Percentiles rank a stretch among this genome's conserved stretches.
Evolutionary conservation across 2,329 filamentous ascomycete genomes (phyloP).

Genomic region (Fusarium tricinctum): DNA sequence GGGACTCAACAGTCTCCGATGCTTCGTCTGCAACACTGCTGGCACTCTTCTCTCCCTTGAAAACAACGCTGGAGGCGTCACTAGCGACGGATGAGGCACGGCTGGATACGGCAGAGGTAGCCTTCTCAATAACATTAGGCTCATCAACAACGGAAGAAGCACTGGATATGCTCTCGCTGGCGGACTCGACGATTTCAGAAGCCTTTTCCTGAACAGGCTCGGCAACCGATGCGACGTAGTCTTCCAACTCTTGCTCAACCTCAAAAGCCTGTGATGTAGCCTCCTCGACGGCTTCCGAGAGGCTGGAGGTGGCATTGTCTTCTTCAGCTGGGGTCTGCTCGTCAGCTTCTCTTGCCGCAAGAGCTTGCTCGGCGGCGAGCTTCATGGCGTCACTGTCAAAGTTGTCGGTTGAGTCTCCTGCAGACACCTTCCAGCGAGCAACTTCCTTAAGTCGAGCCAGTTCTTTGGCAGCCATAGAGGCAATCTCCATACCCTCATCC

Average conservation of each 20-base stretch:
- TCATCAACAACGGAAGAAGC: constrained; percentile 28
- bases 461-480: constrained; percentile 83
- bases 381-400: constrained; percentile 79
- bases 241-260: constrained; percentile 40
- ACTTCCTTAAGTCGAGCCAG: constrained; percentile 85
- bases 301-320: constrained; percentile 33
- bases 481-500: constrained; percentile 82
- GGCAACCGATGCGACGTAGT: constrained; percentile 40
- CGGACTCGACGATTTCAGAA: constrained; percentile 17
- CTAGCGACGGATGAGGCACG: constrained; percentile 26
- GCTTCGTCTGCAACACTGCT: constrained; percentile 36
- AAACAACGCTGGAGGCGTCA: constrained; percentile 35
- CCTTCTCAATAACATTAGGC: constrained; percentile 33
- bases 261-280: constrained; percentile 31
- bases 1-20: constrained; percentile 30
- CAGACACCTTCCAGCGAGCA: constrained; percentile 84
- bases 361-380: constrained; percentile 63
- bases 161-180: constrained; percentile 18
- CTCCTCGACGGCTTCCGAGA: constrained; percentile 27
- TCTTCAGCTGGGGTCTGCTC: constrained; percentile 49
- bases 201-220: constrained; percentile 32
- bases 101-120: constrained; percentile 29
- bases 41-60: constrained; percentile 30
- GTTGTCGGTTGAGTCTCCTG: constrained; percentile 80
- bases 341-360: constrained; percentile 44